Evolutionary conservation across 2,329 filamentous ascomycete species (phyloP).

Genomic region (Penicillium sp.): DNA sequence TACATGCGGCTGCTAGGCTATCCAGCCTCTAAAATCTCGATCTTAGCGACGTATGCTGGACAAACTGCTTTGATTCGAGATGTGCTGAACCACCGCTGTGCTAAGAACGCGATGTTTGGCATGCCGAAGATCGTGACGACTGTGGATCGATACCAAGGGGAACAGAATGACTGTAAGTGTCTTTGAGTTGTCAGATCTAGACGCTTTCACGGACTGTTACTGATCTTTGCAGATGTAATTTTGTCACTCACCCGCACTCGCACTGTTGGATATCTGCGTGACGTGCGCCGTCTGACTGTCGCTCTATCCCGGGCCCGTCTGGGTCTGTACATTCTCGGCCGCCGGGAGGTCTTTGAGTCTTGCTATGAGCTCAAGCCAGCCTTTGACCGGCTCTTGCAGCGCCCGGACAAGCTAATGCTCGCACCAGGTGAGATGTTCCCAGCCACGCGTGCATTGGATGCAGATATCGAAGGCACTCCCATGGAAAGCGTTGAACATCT

Average conservation of each 20-base stretch:
- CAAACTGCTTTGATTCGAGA: constrained; percentile 84
- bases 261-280: constrained; percentile 83
- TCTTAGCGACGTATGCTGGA: constrained; percentile 88
- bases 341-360: constrained; percentile 78
- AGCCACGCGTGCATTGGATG: constrained; percentile 50
- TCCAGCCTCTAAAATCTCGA: constrained; percentile 73
- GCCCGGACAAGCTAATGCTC: constrained; percentile 74
- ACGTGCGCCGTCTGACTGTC: constrained; percentile 88
- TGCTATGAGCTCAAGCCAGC: constrained; percentile 83
- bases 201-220: constrained; percentile 2
- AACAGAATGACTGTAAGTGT: constrained; percentile 93
- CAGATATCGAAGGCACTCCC: constrained; percentile 50
- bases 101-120: constrained; percentile 76
- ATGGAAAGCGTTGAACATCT: constrained; percentile 94
- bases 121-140: constrained; percentile 85
- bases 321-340: constrained; percentile 85
- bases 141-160: constrained; percentile 97
- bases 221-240: constrained; percentile 66
- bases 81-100: constrained; percentile 76
- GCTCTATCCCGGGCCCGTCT: constrained; percentile 87
- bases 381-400: constrained; percentile 69
- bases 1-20: constrained; percentile 97
- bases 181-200: background rate
- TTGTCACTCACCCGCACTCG: constrained; percentile 86
- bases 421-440: constrained; percentile 84